Percentiles rank a stretch among this genome's conserved stretches.
These are phyloP conservation scores for Trametes elegans DNA, from an alignment of 768 basidiomycete genomes.

Conservation along the genomic window DNA sequence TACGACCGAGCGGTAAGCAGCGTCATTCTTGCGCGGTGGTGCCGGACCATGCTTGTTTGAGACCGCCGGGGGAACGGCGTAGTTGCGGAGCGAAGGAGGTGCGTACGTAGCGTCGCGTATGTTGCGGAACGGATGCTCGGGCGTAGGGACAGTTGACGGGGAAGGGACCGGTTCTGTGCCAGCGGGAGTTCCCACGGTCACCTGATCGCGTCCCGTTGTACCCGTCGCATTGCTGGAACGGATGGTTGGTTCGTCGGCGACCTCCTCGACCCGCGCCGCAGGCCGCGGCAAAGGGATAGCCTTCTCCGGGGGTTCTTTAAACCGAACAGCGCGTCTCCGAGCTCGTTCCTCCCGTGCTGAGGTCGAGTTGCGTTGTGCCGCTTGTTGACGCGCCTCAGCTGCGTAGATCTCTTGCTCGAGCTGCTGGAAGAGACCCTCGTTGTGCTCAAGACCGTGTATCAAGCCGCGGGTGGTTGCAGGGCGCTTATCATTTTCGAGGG, in stretches of 20 bases:
- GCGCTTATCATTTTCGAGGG: no score
- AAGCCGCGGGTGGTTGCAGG: no score
- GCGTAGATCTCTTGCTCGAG: constrained; percentile 7
- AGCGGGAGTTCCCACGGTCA: neutral
- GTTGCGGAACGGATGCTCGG: constrained; percentile 11
- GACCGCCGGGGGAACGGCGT: constrained; percentile 7
- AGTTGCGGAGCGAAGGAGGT: constrained; percentile 12
- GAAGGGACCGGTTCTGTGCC: constrained; percentile 5
- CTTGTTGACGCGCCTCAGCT: neutral
- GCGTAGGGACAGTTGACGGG: no score
- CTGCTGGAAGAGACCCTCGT: neutral
- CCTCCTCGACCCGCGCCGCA: neutral
- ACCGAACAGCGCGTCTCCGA: neutral
- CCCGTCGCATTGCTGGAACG: neutral
- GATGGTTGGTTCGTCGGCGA: neutral
- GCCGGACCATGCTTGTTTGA: neutral
- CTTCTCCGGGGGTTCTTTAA: neutral
- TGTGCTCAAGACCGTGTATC: neutral
- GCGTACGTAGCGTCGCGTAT: constrained; percentile 4
- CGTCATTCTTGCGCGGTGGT: constrained; percentile 1
- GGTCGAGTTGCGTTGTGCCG: neutral
- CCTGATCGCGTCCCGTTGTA: neutral
- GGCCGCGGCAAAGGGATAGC: neutral
- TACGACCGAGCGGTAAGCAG: neutral
- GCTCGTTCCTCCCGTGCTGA: neutral